Conservation (phyloP, 1,139 yeast genomes). For the Blastobotrys serpentis region DNA sequence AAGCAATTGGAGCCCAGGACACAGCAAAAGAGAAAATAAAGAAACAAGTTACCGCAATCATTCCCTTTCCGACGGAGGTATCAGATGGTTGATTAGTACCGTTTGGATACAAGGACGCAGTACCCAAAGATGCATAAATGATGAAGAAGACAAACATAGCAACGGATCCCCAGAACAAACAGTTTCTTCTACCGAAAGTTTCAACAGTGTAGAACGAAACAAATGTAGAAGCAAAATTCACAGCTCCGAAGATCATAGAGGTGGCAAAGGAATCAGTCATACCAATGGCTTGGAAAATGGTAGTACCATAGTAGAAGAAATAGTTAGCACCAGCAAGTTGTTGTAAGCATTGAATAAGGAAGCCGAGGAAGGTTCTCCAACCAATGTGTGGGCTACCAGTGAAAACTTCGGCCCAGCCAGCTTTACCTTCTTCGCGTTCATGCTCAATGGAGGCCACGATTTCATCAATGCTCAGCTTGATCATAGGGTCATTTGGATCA, state of each 20-base stretch:
- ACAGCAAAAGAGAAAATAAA: conserved; percentile 82
- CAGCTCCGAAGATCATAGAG: conserved; percentile 72
- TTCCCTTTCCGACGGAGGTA: conserved; percentile 44
- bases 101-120: conserved; percentile 56
- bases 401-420: conserved; percentile 66
- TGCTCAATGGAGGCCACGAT: conserved; percentile 63
- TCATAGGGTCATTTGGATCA: conserved; percentile 57
- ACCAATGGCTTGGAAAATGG: conserved; percentile 75
- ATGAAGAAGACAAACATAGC: conserved; percentile 66
- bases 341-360: conserved; percentile 65
- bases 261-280: conserved; percentile 64
- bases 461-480: conserved; percentile 56
- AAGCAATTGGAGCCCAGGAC: conserved; percentile 86
- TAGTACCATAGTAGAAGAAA: conserved; percentile 79
- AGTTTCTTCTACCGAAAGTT: conserved; percentile 65
- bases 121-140: conserved; percentile 69
- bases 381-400: conserved; percentile 67
- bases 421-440: conserved; percentile 62
- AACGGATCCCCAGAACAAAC: conserved; percentile 61
- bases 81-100: conserved; percentile 52
- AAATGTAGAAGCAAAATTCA: conserved; percentile 74
- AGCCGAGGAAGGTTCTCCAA: conserved; percentile 64
- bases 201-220: conserved; percentile 67
- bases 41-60: conserved; percentile 75
- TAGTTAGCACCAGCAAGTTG: conserved; percentile 81